Evolutionary conservation across 2,329 filamentous ascomycete genomes (phyloP).

Genomic region (Onygenales sp.): DNA sequence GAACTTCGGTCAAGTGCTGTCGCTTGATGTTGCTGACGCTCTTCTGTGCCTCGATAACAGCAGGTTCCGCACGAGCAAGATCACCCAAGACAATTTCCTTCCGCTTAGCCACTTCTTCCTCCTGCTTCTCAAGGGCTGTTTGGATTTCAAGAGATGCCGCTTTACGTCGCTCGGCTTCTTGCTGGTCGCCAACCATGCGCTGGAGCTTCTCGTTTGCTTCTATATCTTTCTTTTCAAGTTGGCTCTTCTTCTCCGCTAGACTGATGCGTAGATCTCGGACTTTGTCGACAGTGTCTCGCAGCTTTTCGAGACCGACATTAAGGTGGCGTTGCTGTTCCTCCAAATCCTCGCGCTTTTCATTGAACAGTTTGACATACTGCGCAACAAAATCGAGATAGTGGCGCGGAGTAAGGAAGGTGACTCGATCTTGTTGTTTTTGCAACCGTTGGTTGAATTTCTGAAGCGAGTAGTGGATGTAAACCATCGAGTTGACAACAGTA

Average conservation of each 20-base stretch:
- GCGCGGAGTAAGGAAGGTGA: slow-evolving; percentile 87
- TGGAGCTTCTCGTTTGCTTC: slow-evolving; percentile 97
- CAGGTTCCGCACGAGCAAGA: slow-evolving; percentile 82
- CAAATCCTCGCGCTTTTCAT: slow-evolving; percentile 94
- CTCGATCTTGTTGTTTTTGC: slow-evolving; percentile 81
- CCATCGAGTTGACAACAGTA: slow-evolving; percentile 94
- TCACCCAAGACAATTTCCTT: slow-evolving; percentile 79
- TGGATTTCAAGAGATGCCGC: slow-evolving; percentile 82
- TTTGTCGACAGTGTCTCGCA: slow-evolving; percentile 94
- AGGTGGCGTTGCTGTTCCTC: slow-evolving; percentile 98
- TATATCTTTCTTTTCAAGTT: slow-evolving; percentile 85
- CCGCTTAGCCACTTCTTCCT: slow-evolving; percentile 73
- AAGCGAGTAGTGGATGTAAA: slow-evolving; percentile 94
- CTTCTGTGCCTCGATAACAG: slow-evolving; percentile 83
- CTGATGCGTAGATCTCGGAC: slow-evolving; percentile 85
- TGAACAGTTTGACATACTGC: slow-evolving; percentile 94
- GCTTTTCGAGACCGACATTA: slow-evolving; percentile 94
- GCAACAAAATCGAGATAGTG: slow-evolving; percentile 98
- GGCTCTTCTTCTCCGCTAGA: slow-evolving; percentile 85
- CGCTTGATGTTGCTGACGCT: slow-evolving; percentile 98
- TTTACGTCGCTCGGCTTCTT: slow-evolving; percentile 87
- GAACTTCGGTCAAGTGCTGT: slow-evolving; percentile 92
- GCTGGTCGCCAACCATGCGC: slow-evolving; percentile 92
- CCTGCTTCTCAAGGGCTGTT: slow-evolving; percentile 75
- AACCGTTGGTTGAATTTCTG: slow-evolving; percentile 82